Evolutionary conservation across 2,329 filamentous ascomycete species (phyloP), one percentile per base, ranked within the genome.

Genomic region (Hansfordia pulvinata): DNA sequence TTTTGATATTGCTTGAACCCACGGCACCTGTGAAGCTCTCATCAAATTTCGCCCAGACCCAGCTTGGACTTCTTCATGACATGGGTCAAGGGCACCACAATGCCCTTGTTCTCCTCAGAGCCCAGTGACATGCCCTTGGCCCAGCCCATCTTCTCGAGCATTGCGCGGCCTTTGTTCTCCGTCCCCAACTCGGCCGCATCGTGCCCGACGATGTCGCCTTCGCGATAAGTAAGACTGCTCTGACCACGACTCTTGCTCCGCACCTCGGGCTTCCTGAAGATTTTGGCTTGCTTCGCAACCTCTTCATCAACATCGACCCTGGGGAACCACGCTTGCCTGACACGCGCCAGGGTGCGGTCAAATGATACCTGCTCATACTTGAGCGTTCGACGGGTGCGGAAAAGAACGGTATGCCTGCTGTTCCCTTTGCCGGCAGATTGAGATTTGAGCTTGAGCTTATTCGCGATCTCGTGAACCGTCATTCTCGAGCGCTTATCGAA

Each of bases 81-180:
- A 36, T 93, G 86, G 15, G 74, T 66, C 14, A 98, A 79, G 1
- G 88, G 88, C 34, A 83, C 72, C 36, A 93, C 53, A 27, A 93
- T 90, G 17, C 90, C 90, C 50, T 90, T 82, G 49, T 92, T 93
- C 35, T 92, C 75, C 2, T 61, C 47, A 8, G 81, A 72, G 27
- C 90, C 90, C 1, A 98, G 64, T 2, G 80, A 81, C 44, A 77
- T 93, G 5, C 90, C 90, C 27, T 66, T 77, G 34, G 70, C 80
- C 86, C 90, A 98, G 4, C 90, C 90, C 90, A 96, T 96, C 55
- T 90, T 96, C 56, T 93, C 84, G 36, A 98, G 56, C 73, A 98
- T 81, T 3, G 74, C 72, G 26, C 84, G 70, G 8, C 90, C 90
- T 38, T 73, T 83, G 47, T 93, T 96, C 28, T 79, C 80, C 4